Base-by-base conservation (phyloP, 768 basidiomycete genomes). In the Tulasnella sp. region DNA sequence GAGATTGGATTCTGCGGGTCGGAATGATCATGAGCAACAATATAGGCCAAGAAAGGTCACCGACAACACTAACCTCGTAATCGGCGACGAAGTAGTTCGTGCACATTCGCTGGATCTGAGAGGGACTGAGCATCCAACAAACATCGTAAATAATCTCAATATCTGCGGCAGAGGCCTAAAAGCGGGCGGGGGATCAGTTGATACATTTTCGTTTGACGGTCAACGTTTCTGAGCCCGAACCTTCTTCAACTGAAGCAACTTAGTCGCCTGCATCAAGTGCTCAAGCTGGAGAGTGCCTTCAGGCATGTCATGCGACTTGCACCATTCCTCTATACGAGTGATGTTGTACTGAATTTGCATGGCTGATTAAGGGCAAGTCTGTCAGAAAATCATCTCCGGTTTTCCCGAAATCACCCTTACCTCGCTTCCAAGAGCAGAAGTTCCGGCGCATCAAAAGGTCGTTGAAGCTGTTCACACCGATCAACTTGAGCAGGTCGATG, bases 281-380 rank as follows among this genome's bases (percentile, higher is more conserved):
- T 99, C 98, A 77, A 99, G 87, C 84, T 99, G 98, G 39, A 99
- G 88, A 23, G 95, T 94, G 11, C 98, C 98, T 84, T 99, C 98
- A 0, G 97, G 98, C 95, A 99, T 98, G 83, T 98, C 95, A 83
- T 99, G 98, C 35, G 98, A 96, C 86, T 99, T 99, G 87, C 98
- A 99, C 98, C 98, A 99, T 85, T 98, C 96, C 82, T 96, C 95
- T 82, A 96, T 93, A 37, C 93, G 91, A 40, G 96, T 99, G 83
- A 99, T 98, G 83, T 99, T 99, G 84, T 99, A 99, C 84, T 99
- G 98, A 78, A 99, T 99, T 89, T 99, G 98, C 98, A 99, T 99
- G 5, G 98, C 98, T 98, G 80, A 51, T 69, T 77, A 78, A 26
- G 20, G 26, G 55, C 26, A n/a, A 23, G 16, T 55, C 13, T 39